Conservation (phyloP, 257 asterid genomes). For the Solanum bulbocastanum region DNA sequence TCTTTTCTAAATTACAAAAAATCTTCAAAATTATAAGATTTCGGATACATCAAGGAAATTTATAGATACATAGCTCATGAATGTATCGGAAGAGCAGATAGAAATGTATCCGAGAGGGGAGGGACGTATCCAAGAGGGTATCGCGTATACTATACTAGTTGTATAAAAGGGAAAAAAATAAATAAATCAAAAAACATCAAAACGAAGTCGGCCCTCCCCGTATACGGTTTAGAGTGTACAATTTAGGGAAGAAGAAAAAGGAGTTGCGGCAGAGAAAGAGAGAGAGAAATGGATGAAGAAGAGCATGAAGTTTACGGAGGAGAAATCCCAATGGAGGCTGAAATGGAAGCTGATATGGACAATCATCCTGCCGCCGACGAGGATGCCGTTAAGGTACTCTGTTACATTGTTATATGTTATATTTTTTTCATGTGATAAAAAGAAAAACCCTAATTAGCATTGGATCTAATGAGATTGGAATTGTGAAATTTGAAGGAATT, state of each 20-base stretch:
- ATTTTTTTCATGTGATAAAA: background rate
- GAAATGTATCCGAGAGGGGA: too few species aligned
- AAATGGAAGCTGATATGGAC: slow-evolving; percentile 29
- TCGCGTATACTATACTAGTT: too few species aligned
- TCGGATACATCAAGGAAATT: too few species aligned
- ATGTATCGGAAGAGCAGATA: too few species aligned
- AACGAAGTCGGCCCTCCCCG: background rate
- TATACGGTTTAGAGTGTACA: background rate
- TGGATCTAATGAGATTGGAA: slow-evolving; percentile 6
- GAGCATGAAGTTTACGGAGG: slow-evolving; percentile 49
- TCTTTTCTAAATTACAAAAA: too few species aligned
- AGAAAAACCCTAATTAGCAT: background rate
- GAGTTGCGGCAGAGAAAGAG: background rate
- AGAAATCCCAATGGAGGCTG: slow-evolving; percentile 36
- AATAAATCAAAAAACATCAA: background rate
- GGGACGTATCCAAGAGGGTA: too few species aligned
- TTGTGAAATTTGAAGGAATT: slow-evolving; percentile 15
- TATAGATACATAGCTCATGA: too few species aligned
- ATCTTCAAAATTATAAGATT: too few species aligned
- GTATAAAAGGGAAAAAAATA: too few species aligned
- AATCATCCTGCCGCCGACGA: slow-evolving; percentile 23
- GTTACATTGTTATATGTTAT: background rate
- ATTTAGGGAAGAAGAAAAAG: background rate
- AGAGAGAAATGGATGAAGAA: slow-evolving; percentile 28
- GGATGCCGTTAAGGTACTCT: slow-evolving; percentile 23